phyloP scores from a whole-genome alignment of 225 moss, liverwort and hornwort species.

The Pseudoscleropodium purum region DNA sequence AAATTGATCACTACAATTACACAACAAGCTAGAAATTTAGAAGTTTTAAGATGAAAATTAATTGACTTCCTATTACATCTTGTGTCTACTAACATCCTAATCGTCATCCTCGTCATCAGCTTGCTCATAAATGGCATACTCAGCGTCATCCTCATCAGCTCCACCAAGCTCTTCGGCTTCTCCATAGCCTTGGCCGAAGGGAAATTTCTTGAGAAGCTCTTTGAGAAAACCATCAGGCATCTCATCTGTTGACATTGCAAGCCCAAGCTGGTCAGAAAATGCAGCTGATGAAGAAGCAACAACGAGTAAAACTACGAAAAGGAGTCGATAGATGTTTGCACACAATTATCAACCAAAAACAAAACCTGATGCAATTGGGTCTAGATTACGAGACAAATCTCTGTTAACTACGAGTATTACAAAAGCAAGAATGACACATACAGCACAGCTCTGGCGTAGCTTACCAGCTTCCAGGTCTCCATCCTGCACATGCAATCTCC shows the following conservation, averaged over 20 bases:
- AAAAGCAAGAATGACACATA: not conserved
- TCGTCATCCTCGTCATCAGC: constrained; percentile 51
- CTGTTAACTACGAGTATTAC: not conserved
- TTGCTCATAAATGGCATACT: constrained; percentile 54
- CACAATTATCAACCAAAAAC: not conserved
- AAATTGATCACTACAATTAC: not conserved
- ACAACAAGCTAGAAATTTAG: not conserved
- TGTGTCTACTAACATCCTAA: not conserved
- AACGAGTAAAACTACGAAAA: not conserved
- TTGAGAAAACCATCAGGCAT: constrained; percentile 55
- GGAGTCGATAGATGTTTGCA: not conserved
- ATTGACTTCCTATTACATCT: not conserved
- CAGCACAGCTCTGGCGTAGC: not conserved
- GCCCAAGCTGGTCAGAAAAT: not conserved
- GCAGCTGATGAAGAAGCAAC: not conserved
- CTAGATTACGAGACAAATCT: not conserved
- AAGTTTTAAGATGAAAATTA: not conserved
- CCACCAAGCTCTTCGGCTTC: constrained; percentile 4
- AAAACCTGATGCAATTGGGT: not conserved
- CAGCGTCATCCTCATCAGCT: constrained; percentile 42
- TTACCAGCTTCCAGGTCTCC: constrained; percentile 27
- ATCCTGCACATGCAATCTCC: constrained; percentile 26
- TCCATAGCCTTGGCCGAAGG: constrained; percentile 40
- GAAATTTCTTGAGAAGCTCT: constrained; percentile 44
- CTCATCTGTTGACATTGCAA: constrained; percentile 18